Evolutionary conservation across 345 rosid species (phyloP).

Genomic region (Eucalyptus microcorys): DNA sequence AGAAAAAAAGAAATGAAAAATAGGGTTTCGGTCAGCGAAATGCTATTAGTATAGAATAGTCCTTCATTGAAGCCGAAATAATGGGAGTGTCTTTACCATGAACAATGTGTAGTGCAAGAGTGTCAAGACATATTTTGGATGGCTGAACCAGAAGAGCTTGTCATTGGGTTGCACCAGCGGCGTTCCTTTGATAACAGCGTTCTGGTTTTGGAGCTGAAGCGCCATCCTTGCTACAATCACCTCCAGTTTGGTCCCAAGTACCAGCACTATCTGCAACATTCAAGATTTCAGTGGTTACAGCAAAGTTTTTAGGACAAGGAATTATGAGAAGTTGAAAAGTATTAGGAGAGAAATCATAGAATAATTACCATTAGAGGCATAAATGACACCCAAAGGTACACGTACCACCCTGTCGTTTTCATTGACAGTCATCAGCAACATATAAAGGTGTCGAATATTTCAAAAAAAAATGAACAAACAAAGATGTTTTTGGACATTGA

Average conservation of each 20-base stretch:
- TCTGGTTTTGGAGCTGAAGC: slow-evolving; percentile 18
- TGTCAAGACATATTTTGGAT: slow-evolving; percentile 36
- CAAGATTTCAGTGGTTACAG: not conserved
- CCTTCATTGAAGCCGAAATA: not conserved
- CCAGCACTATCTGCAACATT: slow-evolving; percentile 21
- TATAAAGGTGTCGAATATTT: not conserved
- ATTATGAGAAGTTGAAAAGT: not conserved
- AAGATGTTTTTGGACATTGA: not conserved
- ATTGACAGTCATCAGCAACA: not conserved
- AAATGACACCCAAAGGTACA: slow-evolving; percentile 61
- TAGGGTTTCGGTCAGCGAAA: not conserved
- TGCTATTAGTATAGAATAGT: not conserved
- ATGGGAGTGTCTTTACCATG: slow-evolving; percentile 9
- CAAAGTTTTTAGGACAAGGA: not conserved
- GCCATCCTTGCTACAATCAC: slow-evolving; percentile 50
- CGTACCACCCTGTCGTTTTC: slow-evolving; percentile 44
- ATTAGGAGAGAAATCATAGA: too few relatives aligned
- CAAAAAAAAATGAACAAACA: not conserved
- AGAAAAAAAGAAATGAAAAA: not conserved
- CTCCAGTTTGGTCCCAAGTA: slow-evolving; percentile 44
- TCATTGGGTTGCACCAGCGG: slow-evolving; percentile 40
- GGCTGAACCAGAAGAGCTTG: slow-evolving; percentile 49
- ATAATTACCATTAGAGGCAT: slow-evolving; percentile 48
- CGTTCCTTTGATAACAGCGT: slow-evolving; percentile 33
- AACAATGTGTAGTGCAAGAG: slow-evolving; percentile 35